Evolutionary conservation across 2,329 filamentous ascomycete species (phyloP), one percentile per base, ranked within the genome.

Genomic region (Pseudomassariella vexata): DNA sequence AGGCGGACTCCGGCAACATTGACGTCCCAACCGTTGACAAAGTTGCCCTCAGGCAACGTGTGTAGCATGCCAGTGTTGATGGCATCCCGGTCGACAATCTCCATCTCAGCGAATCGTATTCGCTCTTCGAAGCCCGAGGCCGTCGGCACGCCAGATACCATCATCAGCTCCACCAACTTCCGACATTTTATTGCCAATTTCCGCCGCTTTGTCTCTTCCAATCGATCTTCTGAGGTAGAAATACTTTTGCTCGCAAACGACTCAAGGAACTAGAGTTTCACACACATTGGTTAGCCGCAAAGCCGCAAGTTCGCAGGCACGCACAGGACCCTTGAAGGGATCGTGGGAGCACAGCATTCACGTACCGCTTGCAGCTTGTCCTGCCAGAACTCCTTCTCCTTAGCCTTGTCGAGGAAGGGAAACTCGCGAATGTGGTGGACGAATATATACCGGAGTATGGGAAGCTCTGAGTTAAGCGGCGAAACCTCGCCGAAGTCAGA

Each of bases 331-430:
- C n/a, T n/a, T n/a, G n/a, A n/a, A n/a, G n/a, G n/a, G n/a, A n/a
- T n/a, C n/a, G n/a, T n/a, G n/a, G n/a, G n/a, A n/a, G n/a, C 12
- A 40, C 14, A 35, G 20, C 8, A 22, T 22, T 7, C n/a, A 79
- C 84, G 47, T 63, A 94, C 86, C 54, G 89, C 77, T 67, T 98
- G 92, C 39, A 98, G 68, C 59, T 94, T 96, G 56, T 96, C 88
- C 64, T 98, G 92, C 92, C 92, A 98, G 53, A 98, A 98, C 62
- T 98, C 92, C 73, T 96, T 95, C 72, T 98, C 92, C 52, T 79
- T 83, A 15, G 92, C 92, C 68, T 94, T 87, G 61, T 98, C 88
- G 42, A 98, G 75, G 54, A 98, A 98, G 1, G 92, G 92, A 50
- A 98, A 98, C 50, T 96, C 94, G 52, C 92, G 87, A 38, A 98